These are phyloP conservation scores for Tetragonia tetragonoides DNA, from an alignment of 148 eudicot genomes.

Conservation along the genomic window DNA sequence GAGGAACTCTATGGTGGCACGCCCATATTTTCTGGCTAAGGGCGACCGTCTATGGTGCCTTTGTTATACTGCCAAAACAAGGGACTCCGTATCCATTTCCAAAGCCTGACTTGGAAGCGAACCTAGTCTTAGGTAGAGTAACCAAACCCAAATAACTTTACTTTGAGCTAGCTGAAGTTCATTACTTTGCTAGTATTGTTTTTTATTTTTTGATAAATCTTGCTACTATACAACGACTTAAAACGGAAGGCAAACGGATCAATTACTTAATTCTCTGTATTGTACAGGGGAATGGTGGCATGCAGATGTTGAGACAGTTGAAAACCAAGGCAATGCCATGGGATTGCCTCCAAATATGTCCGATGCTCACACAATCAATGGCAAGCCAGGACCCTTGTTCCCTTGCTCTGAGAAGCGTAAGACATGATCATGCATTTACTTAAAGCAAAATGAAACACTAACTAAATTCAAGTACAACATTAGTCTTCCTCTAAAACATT, in stretches of 20 bases:
- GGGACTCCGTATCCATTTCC: conserved; percentile 60
- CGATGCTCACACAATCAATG: conserved; percentile 73
- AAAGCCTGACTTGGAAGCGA: conserved; percentile 43
- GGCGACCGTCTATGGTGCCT: conserved; percentile 69
- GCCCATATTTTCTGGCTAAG: conserved; percentile 70
- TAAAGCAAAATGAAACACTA: too few relatives aligned
- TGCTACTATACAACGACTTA: too few relatives aligned
- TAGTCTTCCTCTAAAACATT: neutral
- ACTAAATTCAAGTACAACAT: too few relatives aligned
- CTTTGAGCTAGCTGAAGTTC: neutral
- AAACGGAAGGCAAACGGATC: neutral
- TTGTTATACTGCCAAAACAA: conserved; percentile 53
- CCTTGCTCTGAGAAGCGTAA: conserved; percentile 63
- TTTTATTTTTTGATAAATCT: too few relatives aligned
- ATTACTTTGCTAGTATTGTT: too few relatives aligned
- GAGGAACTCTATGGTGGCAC: conserved; percentile 80
- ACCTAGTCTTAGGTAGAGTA: conserved; percentile 36
- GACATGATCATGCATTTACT: neutral
- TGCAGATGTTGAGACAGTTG: conserved; percentile 51
- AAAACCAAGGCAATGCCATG: conserved; percentile 40
- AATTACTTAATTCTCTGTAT: neutral
- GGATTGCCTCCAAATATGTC: conserved; percentile 60
- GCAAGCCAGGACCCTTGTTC: conserved; percentile 58
- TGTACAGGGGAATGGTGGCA: conserved; percentile 76
- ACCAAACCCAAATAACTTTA: neutral